Percentiles rank a stretch among this genome's conserved stretches.
These are phyloP conservation scores for Rhizopogon rudus DNA, from an alignment of 768 basidiomycete species.

Conservation along the genomic window DNA sequence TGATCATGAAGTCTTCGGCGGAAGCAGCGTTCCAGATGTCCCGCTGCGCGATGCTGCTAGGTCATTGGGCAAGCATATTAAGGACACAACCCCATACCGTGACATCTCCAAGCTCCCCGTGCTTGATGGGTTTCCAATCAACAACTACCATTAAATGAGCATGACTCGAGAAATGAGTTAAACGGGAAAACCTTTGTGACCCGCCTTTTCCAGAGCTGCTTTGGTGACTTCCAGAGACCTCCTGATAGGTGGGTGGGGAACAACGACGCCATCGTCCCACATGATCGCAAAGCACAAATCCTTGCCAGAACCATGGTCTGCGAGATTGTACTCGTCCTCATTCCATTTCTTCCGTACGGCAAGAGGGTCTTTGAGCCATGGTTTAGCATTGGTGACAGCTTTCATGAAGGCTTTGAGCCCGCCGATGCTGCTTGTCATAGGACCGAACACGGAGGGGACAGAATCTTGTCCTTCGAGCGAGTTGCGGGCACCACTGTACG, in stretches of 20 bases:
- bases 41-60: slow-evolving; percentile 18
- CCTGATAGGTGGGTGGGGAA: slow-evolving; percentile 60
- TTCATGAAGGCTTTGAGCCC: slow-evolving; percentile 67
- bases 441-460: slow-evolving; percentile 69
- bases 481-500: slow-evolving; percentile 63
- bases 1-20: slow-evolving; percentile 38
- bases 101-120: slow-evolving; percentile 37
- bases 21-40: slow-evolving; percentile 44
- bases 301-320: slow-evolving; percentile 51
- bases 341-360: slow-evolving; percentile 56
- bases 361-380: slow-evolving; percentile 66
- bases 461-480: slow-evolving; percentile 70
- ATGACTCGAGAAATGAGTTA: neutral
- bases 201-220: slow-evolving; percentile 50
- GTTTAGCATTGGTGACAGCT: slow-evolving; percentile 50
- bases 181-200: slow-evolving; percentile 52
- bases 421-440: slow-evolving; percentile 51
- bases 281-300: slow-evolving; percentile 54
- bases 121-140: slow-evolving; percentile 59
- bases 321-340: slow-evolving; percentile 52
- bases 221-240: slow-evolving; percentile 56
- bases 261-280: slow-evolving; percentile 59
- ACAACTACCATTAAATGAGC: slow-evolving; percentile 41
- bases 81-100: slow-evolving; percentile 32
- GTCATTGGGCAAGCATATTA: neutral